Evolutionary conservation across 2,329 filamentous ascomycete species (phyloP).

Genomic region (Fusarium sp.): DNA sequence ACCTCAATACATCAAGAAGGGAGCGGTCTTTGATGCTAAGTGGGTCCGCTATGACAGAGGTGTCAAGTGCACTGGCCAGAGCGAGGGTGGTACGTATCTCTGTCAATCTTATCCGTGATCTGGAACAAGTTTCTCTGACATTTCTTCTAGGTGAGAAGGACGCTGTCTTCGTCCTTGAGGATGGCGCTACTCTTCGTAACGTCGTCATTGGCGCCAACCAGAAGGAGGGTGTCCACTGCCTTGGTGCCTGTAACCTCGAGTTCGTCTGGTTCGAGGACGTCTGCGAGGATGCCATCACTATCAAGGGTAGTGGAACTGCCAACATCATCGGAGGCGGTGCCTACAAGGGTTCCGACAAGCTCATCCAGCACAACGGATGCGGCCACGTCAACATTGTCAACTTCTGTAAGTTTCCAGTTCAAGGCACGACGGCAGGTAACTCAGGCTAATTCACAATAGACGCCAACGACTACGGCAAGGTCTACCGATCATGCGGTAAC

Average conservation of each 20-base stretch:
- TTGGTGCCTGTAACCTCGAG: slow-evolving; percentile 58
- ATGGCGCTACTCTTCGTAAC: slow-evolving; percentile 60
- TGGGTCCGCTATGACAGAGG: slow-evolving; percentile 57
- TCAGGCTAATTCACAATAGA: slow-evolving; percentile 21
- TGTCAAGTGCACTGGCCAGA: slow-evolving; percentile 57
- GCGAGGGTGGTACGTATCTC: slow-evolving; percentile 56
- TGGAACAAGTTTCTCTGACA: background rate
- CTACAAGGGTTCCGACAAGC: slow-evolving; percentile 60
- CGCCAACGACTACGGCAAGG: slow-evolving; percentile 62
- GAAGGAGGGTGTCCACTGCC: slow-evolving; percentile 61
- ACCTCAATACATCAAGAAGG: slow-evolving; percentile 49
- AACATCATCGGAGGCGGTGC: slow-evolving; percentile 61
- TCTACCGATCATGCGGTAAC: slow-evolving; percentile 48
- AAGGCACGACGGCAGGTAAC: rapidly evolving
- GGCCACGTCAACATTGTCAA: slow-evolving; percentile 58
- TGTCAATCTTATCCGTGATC: rapidly evolving
- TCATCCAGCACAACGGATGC: slow-evolving; percentile 63
- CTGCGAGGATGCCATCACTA: slow-evolving; percentile 53
- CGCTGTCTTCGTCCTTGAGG: slow-evolving; percentile 57
- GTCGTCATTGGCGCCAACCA: slow-evolving; percentile 62
- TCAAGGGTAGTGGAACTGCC: slow-evolving; percentile 48
- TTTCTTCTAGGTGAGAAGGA: slow-evolving; percentile 38
- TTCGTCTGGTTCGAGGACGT: slow-evolving; percentile 64
- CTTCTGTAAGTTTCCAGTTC: slow-evolving; percentile 2
- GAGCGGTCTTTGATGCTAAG: slow-evolving; percentile 49